Conservation (phyloP, 2,329 filamentous ascomycete genomes). For the Pyrenochaeta sp. region DNA sequence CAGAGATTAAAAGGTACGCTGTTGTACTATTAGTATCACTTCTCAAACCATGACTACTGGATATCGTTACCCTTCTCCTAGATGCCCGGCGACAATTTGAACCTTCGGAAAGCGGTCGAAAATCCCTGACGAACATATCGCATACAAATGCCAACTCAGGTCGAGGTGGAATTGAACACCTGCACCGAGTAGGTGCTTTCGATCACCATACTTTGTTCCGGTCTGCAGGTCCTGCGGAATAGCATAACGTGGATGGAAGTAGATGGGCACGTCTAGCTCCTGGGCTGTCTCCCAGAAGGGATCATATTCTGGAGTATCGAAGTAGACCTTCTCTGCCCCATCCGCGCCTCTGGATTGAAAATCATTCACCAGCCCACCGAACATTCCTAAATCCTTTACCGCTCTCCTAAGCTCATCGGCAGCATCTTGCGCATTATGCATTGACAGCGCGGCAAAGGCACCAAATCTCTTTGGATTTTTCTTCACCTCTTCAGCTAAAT, state of each 20-base stretch:
- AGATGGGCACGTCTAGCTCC: constrained; percentile 44
- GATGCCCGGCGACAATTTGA: constrained; percentile 55
- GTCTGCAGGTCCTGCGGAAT: constrained; percentile 33
- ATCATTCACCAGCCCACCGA: constrained; percentile 64
- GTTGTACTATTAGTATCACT: constrained; percentile 2
- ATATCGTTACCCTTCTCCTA: constrained; percentile 50
- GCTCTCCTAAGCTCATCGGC: constrained; percentile 39
- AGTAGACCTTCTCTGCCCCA: constrained; percentile 42
- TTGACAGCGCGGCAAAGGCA: constrained; percentile 34
- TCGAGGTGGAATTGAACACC: constrained; percentile 54
- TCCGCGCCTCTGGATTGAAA: constrained; percentile 41
- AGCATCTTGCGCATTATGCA: constrained; percentile 45
- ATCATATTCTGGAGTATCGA: constrained; percentile 43
- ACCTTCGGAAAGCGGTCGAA: constrained; percentile 54
- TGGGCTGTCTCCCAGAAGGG: constrained; percentile 43
- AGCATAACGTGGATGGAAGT: constrained; percentile 45
- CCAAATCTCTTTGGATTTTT: constrained; percentile 40
- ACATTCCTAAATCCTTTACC: constrained; percentile 61
- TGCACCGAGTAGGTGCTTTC: constrained; percentile 38
- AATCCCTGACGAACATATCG: constrained; percentile 54
- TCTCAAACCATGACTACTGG: neutral
- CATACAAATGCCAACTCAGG: constrained; percentile 57
- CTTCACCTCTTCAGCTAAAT: constrained; percentile 32
- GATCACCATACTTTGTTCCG: constrained; percentile 39
- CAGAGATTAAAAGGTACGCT: constrained; percentile 56